Base-by-base conservation (phyloP, 2,329 filamentous ascomycete genomes). In the Penicillium sp. region DNA sequence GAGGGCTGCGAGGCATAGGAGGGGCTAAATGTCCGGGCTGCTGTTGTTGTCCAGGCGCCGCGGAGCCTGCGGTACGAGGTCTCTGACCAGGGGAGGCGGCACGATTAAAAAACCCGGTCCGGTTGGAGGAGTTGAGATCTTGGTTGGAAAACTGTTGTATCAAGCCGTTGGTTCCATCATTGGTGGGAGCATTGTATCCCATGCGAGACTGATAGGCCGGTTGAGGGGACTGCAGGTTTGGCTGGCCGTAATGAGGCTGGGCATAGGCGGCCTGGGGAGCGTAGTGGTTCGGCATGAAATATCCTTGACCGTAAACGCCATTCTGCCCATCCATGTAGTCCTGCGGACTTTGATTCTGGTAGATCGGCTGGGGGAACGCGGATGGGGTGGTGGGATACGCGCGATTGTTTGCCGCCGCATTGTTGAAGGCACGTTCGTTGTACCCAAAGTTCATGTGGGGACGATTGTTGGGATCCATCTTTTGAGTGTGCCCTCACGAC, bases 61-160 rank as follows among this genome's bases (percentile, higher is more conserved):
- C 78, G 57, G 86, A 88, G 30, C 74, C 93, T 62, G 92, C 91
- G 19, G 94, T 98, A 63, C 93, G 87, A 54, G 94, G 93, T 63
- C 95, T 89, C 75, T 91, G 89, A 56, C 84, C 85, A 23, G 92
- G 88, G 35, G 91, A 89, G 35, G 86, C 84, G 41, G 92, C 86
- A 63, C 86, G 84, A 67, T 84, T 87, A 74, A 93, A 93, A 53
- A 88, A 87, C 63, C 87, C 88, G 31, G 85, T 85, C 68, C 92
- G 86, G 63, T 88, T 88, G 48, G 87, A 88, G 50, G 87, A 88
- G 49, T 91, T 90, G 46, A 98, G 85, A 77, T 97, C 96, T 83
- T 98, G 94, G 79, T 97, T 93, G 62, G 94, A 96, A 78, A 98
- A 96, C 77, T 99, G 95, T 76, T 97, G 92, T 64, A 93, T 93